Percentiles rank a stretch among this genome's conserved stretches.
phyloP scores from a whole-genome alignment of 768 basidiomycete genomes.

The Floccularia luteovirens region DNA sequence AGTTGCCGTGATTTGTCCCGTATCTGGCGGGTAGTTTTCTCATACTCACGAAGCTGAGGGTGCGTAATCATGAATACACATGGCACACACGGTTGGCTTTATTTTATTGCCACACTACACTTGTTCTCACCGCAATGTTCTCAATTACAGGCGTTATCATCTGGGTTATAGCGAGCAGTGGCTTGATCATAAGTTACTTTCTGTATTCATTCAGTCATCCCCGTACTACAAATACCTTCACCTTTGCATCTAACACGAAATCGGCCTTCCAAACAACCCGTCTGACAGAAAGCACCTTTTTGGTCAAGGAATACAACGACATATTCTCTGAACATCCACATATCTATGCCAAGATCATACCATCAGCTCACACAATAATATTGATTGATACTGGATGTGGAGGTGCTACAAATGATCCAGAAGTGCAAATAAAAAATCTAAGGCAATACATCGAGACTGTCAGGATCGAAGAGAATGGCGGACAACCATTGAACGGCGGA shows the following conservation, averaged over 20 bases:
- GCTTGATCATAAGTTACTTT: slow-evolving; percentile 9
- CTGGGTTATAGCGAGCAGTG: slow-evolving; percentile 8
- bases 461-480: slow-evolving; percentile 30
- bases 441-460: slow-evolving; percentile 43
- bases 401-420: slow-evolving; percentile 31
- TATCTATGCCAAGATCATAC: slow-evolving; percentile 43
- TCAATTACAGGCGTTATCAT: slow-evolving; percentile 3
- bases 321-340: slow-evolving; percentile 44
- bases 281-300: slow-evolving; percentile 22
- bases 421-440: slow-evolving; percentile 32
- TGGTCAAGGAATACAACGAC: slow-evolving; percentile 44
- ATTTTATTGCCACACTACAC: too few relatives aligned
- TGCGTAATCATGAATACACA: too few relatives aligned
- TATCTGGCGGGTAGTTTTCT: slow-evolving; percentile 59
- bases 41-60: not conserved
- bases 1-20: slow-evolving; percentile 74
- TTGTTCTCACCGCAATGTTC: too few relatives aligned
- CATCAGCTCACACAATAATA: slow-evolving; percentile 30
- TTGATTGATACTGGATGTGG: slow-evolving; percentile 52
- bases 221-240: slow-evolving; percentile 2
- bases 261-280: slow-evolving; percentile 21
- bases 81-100: too few relatives aligned
- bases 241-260: slow-evolving; percentile 1
- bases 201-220: slow-evolving; percentile 9
- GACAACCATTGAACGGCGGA: slow-evolving; percentile 32